phyloP scores from a whole-genome alignment of 768 basidiomycete genomes.

The Harrya chromipes region DNA sequence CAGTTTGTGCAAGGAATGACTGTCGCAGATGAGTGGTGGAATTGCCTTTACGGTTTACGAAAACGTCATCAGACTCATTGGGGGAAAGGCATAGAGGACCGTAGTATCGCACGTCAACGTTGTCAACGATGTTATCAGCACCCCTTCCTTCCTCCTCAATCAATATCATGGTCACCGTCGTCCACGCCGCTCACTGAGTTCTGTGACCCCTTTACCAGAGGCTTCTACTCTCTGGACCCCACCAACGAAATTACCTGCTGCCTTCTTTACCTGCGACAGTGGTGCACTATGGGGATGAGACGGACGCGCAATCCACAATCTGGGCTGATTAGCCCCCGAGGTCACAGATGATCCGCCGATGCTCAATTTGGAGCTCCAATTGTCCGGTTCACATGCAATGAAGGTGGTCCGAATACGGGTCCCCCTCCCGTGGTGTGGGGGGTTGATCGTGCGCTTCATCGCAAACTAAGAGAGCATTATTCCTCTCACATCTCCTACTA shows the following conservation, averaged over 20 bases:
- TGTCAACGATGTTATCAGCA: neutral
- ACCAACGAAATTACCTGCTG: conserved; percentile 11
- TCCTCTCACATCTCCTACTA: too few relatives aligned
- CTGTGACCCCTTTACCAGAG: conserved; percentile 7
- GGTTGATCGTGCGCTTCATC: too few relatives aligned
- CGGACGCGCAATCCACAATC: conserved; percentile 3
- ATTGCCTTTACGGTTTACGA: conserved; percentile 94
- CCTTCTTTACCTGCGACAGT: conserved; percentile 6
- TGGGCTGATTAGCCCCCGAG: too few relatives aligned
- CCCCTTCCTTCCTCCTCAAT: conserved; percentile 8
- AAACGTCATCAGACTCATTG: conserved; percentile 60
- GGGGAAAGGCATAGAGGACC: conserved; percentile 18
- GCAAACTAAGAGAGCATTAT: too few relatives aligned
- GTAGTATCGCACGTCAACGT: neutral
- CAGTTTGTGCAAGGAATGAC: neutral
- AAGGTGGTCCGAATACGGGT: conserved; percentile 21
- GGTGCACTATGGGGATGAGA: conserved; percentile 14
- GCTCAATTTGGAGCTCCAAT: conserved; percentile 14
- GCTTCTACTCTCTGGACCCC: conserved; percentile 8
- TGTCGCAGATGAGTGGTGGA: conserved; percentile 79
- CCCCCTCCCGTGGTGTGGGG: conserved; percentile 16
- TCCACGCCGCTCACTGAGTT: conserved; percentile 24
- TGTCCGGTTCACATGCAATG: conserved; percentile 26
- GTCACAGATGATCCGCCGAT: neutral
- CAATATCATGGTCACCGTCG: conserved; percentile 14